These are phyloP conservation scores for Fusarium sacchari DNA, from an alignment of 2,329 filamentous ascomycete genomes.

Conservation along the genomic window DNA sequence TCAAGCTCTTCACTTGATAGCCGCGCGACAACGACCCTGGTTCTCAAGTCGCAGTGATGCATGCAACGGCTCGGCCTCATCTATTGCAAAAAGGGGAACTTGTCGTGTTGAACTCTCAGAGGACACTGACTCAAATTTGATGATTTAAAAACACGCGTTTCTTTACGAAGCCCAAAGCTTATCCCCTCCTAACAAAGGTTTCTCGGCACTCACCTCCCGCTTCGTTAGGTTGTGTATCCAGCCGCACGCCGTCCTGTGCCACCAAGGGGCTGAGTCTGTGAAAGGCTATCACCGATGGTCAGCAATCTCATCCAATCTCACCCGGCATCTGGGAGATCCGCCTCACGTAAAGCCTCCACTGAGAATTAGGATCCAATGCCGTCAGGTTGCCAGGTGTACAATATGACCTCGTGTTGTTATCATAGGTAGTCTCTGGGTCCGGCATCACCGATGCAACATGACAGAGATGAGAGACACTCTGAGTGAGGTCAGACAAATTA, in stretches of 20 bases:
- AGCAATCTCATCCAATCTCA: constrained; percentile 36
- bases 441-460: constrained; percentile 13
- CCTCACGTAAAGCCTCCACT: constrained; percentile 23
- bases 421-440: background rate
- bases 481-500: background rate
- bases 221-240: background rate
- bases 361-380: background rate
- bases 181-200: background rate
- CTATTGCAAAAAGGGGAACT: constrained; percentile 25
- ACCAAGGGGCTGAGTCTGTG: constrained; percentile 26
- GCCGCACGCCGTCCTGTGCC: constrained; percentile 20
- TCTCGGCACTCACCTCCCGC: constrained; percentile 1
- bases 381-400: background rate
- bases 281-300: constrained; percentile 23
- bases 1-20: constrained; percentile 28
- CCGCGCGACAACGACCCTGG: constrained; percentile 44
- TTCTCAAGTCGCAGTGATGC: constrained; percentile 5
- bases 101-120: constrained; percentile 27
- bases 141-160: constrained; percentile 21
- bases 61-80: constrained; percentile 25
- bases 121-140: constrained; percentile 7
- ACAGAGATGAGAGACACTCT: background rate
- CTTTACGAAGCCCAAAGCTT: constrained; percentile 2
- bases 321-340: constrained; percentile 20
- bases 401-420: constrained; percentile 6